Evolutionary conservation across 352 stramenopile species (phyloP).

Genomic region (Globisporangium polare): DNA sequence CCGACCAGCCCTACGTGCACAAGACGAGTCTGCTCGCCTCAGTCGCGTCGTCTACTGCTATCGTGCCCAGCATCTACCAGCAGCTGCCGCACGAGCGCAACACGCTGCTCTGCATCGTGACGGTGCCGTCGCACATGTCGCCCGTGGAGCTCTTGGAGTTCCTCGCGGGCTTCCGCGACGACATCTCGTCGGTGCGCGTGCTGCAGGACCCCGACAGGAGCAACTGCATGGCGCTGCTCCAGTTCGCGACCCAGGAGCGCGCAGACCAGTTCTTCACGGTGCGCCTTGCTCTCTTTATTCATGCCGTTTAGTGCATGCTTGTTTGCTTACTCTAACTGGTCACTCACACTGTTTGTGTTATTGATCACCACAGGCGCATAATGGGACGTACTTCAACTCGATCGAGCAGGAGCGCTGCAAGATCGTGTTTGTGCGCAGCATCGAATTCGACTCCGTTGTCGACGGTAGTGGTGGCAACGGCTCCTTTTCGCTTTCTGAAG

Average conservation of each 20-base stretch:
- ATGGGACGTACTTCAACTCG: conserved; percentile 90
- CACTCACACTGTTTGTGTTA: too few species aligned
- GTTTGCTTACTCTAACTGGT: neutral
- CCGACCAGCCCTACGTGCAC: conserved; percentile 43
- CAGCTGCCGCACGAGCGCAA: conserved; percentile 65
- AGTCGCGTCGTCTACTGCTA: conserved; percentile 1
- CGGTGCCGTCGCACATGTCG: conserved; percentile 81
- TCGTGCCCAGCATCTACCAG: conserved; percentile 13
- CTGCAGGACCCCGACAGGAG: conserved; percentile 75
- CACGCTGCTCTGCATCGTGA: conserved; percentile 78
- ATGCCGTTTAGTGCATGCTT: neutral
- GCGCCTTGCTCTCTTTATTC: neutral
- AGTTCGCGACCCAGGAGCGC: conserved; percentile 74
- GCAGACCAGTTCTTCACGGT: conserved; percentile 81
- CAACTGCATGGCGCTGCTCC: conserved; percentile 86
- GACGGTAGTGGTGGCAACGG: conserved; percentile 17
- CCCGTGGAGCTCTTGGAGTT: conserved; percentile 85
- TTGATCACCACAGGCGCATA: conserved; percentile 52
- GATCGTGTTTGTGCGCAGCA: conserved; percentile 87
- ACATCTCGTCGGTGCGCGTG: conserved; percentile 78
- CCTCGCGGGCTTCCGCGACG: conserved; percentile 59
- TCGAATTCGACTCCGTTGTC: conserved; percentile 72
- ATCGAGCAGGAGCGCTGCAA: conserved; percentile 89
- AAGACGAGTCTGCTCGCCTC: conserved; percentile 3
- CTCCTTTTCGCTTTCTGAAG: conserved; percentile 17